These are phyloP conservation scores for Puccinia horiana DNA, from an alignment of 1,284 basidiomycete species.

Conservation along the genomic window DNA sequence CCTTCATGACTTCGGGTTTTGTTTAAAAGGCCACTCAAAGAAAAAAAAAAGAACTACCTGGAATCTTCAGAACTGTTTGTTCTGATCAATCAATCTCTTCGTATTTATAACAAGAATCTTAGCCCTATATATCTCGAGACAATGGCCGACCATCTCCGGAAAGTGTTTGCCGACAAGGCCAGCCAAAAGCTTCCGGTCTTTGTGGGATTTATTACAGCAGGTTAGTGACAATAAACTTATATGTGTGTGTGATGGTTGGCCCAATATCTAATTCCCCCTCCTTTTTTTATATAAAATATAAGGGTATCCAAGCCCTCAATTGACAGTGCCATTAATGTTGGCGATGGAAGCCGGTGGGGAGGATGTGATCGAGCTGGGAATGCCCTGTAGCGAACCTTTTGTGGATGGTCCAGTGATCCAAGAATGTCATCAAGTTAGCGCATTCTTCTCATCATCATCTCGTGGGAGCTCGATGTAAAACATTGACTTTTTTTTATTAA, in stretches of 20 bases:
- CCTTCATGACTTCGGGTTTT: too few relatives aligned
- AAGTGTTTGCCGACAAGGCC: constrained; percentile 49
- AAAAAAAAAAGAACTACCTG: too few relatives aligned
- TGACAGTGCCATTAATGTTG: constrained; percentile 83
- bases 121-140: too few relatives aligned
- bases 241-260: neutral
- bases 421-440: constrained; percentile 75
- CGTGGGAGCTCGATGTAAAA: neutral
- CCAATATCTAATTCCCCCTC: neutral
- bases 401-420: constrained; percentile 92
- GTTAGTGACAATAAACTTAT: constrained; percentile 56
- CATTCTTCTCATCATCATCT: constrained; percentile 8
- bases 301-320: constrained; percentile 59
- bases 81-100: neutral
- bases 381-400: constrained; percentile 95
- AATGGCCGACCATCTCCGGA: constrained; percentile 25
- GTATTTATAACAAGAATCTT: too few relatives aligned
- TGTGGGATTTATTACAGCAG: constrained; percentile 82
- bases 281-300: constrained; percentile 21
- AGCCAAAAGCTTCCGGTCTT: constrained; percentile 54
- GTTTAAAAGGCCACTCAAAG: too few relatives aligned
- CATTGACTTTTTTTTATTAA: neutral
- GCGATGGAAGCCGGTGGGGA: constrained; percentile 89
- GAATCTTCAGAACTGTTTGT: too few relatives aligned
- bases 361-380: constrained; percentile 92